A percentile compares a stretch with the other conserved stretches of the same genome.
These are phyloP conservation scores for Suillus spraguei DNA, from an alignment of 768 basidiomycete species.

Conservation along the genomic window DNA sequence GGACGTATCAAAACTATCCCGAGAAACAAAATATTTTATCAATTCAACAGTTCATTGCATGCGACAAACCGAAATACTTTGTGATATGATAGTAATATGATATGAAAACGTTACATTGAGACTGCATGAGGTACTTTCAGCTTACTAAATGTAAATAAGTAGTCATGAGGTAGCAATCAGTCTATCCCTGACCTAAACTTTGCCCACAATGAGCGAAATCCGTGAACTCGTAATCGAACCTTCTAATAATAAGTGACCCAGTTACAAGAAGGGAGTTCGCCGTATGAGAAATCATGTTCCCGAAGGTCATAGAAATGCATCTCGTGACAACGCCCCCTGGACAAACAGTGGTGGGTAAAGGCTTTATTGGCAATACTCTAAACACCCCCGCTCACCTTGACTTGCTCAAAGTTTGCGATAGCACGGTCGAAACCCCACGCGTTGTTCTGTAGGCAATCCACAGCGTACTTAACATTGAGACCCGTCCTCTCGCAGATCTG, in stretches of 20 bases:
- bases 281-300: slow-evolving; percentile 6
- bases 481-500: slow-evolving; percentile 74
- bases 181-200: slow-evolving; percentile 4
- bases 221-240: slow-evolving; percentile 10
- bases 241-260: slow-evolving; percentile 22
- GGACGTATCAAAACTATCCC: slow-evolving; percentile 11
- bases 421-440: slow-evolving; percentile 84
- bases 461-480: slow-evolving; percentile 76
- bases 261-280: not conserved
- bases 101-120: slow-evolving; percentile 28
- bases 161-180: not conserved
- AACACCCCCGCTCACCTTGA: slow-evolving; percentile 60
- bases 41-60: not conserved
- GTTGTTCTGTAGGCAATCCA: slow-evolving; percentile 86
- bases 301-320: slow-evolving; percentile 53
- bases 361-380: slow-evolving; percentile 2
- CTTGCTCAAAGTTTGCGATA: slow-evolving; percentile 82
- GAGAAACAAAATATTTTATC: slow-evolving; percentile 17
- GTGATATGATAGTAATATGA: slow-evolving; percentile 26
- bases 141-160: slow-evolving; percentile 20
- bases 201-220: not conserved
- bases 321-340: slow-evolving; percentile 52
- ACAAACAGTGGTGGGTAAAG: slow-evolving; percentile 27
- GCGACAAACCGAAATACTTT: slow-evolving; percentile 14
- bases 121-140: slow-evolving; percentile 14